Base-by-base conservation (phyloP, 805 yeast species). In the Ascoidea tarda region DNA sequence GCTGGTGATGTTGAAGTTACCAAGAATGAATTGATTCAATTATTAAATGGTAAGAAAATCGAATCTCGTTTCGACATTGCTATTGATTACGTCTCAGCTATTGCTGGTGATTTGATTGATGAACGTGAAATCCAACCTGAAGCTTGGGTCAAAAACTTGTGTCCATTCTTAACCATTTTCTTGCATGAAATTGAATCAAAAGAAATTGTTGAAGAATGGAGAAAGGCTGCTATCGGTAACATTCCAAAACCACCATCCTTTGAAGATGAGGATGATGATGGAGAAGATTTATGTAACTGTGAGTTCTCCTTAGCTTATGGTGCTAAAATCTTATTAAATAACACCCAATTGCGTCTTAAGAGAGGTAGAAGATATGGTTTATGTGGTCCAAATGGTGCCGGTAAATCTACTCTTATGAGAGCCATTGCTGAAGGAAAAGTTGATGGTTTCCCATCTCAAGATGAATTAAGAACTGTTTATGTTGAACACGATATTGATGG, bases 261-360 rank as follows among this genome's bases (percentile, higher is more conserved):
- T 75, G 98, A 91, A 76, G 97, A 90, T 68, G 91, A 85, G 74
- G 93, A 84, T 70, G 97, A 89, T 70, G 98, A 93, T 71, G 99
- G 98, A 78, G 98, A 93, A 80, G 98, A 93, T 72, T 81, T 93
- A 70, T 93, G 99, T 84, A 93, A 93, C 96, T 91, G 98, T 86
- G 99, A 93, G 84, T 93, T 93, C 90, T 93, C 99, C 57, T 82
- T 93, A 69, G 99, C 99, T 74, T 93, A 93, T 76, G 99, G 99
- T 91, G 99, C 99, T 69, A 93, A 93, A 87, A 93, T 93, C 81
- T 82, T 93, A 78, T 88, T 93, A 76, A 93, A 93, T 91, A 91
- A 93, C 78, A 93, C 99, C 64, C 97, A 91, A 79, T 83, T 93
- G 73, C 89, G 99, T 78, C 85, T 93, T 72, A 89, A 88, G 89